Evolutionary conservation across 2,329 filamentous ascomycete genomes (phyloP).

Genomic region (Pseudogymnoascus sp.): DNA sequence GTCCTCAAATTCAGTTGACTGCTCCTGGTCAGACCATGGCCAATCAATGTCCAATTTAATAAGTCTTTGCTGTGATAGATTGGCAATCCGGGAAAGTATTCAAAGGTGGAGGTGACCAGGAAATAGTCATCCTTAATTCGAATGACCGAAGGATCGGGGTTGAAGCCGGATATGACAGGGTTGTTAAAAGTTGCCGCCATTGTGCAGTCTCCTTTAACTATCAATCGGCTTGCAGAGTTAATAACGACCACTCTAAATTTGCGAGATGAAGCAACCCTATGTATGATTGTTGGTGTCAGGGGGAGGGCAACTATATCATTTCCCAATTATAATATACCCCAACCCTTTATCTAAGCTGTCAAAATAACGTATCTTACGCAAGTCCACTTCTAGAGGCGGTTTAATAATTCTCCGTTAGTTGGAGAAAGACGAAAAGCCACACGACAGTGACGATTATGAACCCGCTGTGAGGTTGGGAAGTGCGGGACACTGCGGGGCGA

Average conservation of each 20-base stretch:
- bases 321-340: not conserved
- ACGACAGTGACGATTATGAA: not conserved
- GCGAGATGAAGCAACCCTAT: not conserved
- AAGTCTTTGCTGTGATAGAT: constrained; percentile 51
- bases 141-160: constrained; percentile 49
- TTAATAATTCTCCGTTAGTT: constrained; percentile 7
- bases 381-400: not conserved
- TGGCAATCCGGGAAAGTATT: constrained; percentile 53
- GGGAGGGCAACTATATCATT: not conserved
- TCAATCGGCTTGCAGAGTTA: not conserved
- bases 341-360: not conserved
- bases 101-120: constrained; percentile 54
- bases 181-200: constrained; percentile 1
- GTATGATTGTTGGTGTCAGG: not conserved
- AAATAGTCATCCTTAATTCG: constrained; percentile 44
- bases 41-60: constrained; percentile 44
- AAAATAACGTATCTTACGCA: not conserved
- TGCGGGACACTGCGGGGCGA: not conserved
- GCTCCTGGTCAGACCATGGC: constrained; percentile 42
- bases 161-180: constrained; percentile 39
- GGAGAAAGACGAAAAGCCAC: not conserved
- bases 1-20: constrained; percentile 45
- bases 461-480: not conserved
- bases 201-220: too few species aligned
- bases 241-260: not conserved